Percentiles rank a stretch among this genome's conserved stretches.
Conservation (phyloP, 2,329 filamentous ascomycete species). For the Epicoccum nigrum region DNA sequence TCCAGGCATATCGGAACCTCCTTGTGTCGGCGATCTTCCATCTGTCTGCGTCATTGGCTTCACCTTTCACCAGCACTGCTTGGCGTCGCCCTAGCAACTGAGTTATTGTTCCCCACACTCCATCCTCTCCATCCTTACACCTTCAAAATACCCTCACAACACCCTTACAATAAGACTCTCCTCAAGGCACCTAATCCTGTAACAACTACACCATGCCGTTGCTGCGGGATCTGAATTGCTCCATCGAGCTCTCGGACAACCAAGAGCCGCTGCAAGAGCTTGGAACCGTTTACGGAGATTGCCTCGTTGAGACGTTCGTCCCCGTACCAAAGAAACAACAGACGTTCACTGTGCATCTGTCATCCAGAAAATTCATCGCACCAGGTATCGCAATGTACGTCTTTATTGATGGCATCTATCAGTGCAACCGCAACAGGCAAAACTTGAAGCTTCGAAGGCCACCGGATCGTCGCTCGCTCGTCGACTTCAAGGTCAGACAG, state of each 20-base stretch:
- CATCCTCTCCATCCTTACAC: too few relatives aligned
- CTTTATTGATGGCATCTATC: constrained; percentile 63
- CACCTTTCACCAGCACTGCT: background rate
- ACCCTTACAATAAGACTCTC: too few relatives aligned
- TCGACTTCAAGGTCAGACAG: constrained; percentile 60
- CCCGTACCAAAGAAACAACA: constrained; percentile 53
- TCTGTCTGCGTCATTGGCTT: background rate
- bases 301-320: constrained; percentile 59
- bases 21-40: too few relatives aligned
- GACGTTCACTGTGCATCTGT: constrained; percentile 58
- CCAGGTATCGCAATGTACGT: constrained; percentile 61
- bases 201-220: constrained; percentile 61
- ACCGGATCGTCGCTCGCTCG: constrained; percentile 42
- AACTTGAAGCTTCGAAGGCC: constrained; percentile 45
- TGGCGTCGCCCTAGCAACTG: background rate
- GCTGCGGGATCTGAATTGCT: constrained; percentile 60
- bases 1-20: too few relatives aligned
- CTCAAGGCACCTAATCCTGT: too few relatives aligned
- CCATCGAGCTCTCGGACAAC: constrained; percentile 56
- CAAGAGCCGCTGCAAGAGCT: constrained; percentile 55
- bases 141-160: background rate
- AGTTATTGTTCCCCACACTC: background rate
- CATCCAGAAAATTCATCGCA: constrained; percentile 58
- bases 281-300: constrained; percentile 57
- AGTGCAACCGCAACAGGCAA: constrained; percentile 61